These are phyloP conservation scores for Astrocystis sublimbata DNA, from an alignment of 495 filamentous ascomycete species.

Conservation along the genomic window DNA sequence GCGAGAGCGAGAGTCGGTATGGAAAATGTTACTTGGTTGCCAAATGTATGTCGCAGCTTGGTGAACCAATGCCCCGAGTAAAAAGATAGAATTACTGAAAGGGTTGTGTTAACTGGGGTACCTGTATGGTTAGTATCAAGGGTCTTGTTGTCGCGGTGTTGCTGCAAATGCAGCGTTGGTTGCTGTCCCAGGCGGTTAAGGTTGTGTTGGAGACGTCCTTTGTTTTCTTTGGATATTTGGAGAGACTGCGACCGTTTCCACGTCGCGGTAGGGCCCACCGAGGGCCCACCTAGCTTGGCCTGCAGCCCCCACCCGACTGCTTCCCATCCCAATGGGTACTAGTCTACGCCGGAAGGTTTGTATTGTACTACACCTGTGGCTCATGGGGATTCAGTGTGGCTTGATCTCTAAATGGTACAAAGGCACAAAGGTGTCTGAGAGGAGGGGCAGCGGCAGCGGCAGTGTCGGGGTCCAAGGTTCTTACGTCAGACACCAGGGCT, in stretches of 20 bases:
- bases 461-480: neutral
- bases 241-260: constrained; percentile 7
- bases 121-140: constrained; percentile 31
- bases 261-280: constrained; percentile 8
- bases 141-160: neutral
- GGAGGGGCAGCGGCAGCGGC: neutral
- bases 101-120: constrained; percentile 2
- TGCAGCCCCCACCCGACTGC: no score
- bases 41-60: neutral
- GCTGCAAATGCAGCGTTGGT: constrained; percentile 19
- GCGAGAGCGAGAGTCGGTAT: constrained; percentile 14
- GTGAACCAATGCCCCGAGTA: no score
- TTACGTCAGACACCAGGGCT: no score
- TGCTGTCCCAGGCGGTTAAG: constrained; percentile 18
- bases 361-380: no score
- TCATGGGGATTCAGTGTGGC: neutral
- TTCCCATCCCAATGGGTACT: no score
- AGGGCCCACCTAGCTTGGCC: neutral
- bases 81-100: neutral
- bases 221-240: constrained; percentile 23
- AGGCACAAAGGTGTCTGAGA: no score
- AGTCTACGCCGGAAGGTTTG: no score
- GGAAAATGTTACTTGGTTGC: neutral
- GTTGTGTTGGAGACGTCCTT: constrained; percentile 7
- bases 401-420: no score